Conservation (phyloP, 805 yeast genomes). For the Debaryomyces prosopidis region DNA sequence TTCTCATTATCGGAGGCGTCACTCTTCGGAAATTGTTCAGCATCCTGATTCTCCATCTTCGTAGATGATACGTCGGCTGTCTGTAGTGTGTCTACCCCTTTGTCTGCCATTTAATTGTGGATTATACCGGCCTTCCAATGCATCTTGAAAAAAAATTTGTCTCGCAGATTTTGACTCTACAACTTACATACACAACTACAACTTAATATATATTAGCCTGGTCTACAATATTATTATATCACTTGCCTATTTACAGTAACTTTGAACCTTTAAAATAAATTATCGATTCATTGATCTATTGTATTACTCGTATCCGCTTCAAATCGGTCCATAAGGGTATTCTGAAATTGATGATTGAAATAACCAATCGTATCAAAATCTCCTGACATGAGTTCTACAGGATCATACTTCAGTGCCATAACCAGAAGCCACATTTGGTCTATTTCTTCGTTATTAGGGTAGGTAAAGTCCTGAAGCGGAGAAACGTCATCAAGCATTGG, state of each 20-base stretch:
- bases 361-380: too few species aligned
- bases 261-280: too few species aligned
- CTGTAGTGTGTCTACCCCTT: neutral
- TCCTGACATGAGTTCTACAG: neutral
- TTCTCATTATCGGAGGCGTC: neutral
- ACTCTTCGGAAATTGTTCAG: neutral
- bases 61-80: neutral
- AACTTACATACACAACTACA: too few species aligned
- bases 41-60: neutral
- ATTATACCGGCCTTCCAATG: neutral
- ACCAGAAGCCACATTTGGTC: constrained; percentile 31
- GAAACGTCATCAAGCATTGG: neutral
- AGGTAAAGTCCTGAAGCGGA: neutral
- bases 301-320: too few species aligned
- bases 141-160: neutral
- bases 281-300: too few species aligned
- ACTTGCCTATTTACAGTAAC: too few species aligned
- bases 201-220: too few species aligned
- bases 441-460: constrained; percentile 13
- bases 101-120: neutral
- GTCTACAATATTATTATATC: too few species aligned
- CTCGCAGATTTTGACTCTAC: neutral
- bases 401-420: constrained; percentile 20
- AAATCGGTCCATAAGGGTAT: too few species aligned
- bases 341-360: too few species aligned